Conservation (phyloP, 345 rosid genomes). For the Salix arbutifolia region DNA sequence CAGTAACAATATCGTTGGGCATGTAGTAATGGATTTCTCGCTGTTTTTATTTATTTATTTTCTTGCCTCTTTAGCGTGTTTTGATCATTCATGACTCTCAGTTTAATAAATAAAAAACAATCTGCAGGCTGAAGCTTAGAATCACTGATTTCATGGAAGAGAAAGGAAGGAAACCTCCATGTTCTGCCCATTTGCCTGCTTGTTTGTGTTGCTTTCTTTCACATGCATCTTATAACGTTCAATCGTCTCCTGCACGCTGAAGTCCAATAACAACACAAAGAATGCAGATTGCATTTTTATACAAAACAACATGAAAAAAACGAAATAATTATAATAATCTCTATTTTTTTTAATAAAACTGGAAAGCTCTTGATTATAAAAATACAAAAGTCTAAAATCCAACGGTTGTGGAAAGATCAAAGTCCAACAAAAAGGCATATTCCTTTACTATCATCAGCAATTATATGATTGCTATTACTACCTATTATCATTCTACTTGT, state of each 20-base stretch:
- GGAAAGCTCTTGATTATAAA: no score
- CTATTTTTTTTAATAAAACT: no score
- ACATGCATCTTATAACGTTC: slow-evolving; percentile 28
- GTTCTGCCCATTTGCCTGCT: slow-evolving; percentile 19
- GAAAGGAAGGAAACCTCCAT: slow-evolving; percentile 21
- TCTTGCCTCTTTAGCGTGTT: background rate
- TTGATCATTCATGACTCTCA: background rate
- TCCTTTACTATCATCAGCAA: no score
- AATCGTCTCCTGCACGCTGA: slow-evolving; percentile 35
- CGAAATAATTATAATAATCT: background rate
- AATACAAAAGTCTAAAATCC: no score
- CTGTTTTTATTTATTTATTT: background rate
- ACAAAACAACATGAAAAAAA: background rate
- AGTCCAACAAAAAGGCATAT: no score
- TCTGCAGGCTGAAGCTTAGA: no score
- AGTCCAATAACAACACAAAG: background rate
- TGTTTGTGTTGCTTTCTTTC: slow-evolving; percentile 20
- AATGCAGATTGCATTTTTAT: background rate
- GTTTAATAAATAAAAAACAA: no score
- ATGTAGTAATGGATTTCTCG: background rate
- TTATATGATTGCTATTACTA: no score
- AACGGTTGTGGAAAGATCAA: no score
- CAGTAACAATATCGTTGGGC: no score
- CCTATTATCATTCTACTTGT: no score
- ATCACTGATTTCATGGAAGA: background rate